Conservation (phyloP, 495 filamentous ascomycete genomes). For the Arthonia radiata region DNA sequence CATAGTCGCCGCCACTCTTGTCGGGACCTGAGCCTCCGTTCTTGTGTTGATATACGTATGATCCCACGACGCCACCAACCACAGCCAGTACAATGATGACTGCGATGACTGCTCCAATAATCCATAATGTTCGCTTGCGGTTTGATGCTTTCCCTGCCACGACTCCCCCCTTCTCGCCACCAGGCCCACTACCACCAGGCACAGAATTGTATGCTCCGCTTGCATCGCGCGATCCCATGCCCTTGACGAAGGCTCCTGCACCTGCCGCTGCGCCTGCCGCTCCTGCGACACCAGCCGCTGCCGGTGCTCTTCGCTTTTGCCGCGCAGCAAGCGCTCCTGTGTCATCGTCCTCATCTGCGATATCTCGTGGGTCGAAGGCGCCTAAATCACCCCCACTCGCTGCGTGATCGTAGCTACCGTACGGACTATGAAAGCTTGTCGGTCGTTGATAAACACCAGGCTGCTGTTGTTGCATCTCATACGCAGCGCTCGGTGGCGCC, state of each 20-base stretch:
- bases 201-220: conserved; percentile 30
- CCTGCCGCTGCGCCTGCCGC: conserved; percentile 29
- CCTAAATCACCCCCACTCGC: conserved; percentile 17
- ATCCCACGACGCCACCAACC: conserved; percentile 54
- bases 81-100: conserved; percentile 39
- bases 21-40: conserved; percentile 1
- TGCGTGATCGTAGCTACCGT: conserved; percentile 26
- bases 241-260: conserved; percentile 21
- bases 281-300: conserved; percentile 19
- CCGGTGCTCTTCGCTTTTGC: conserved; percentile 17
- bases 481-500: too few relatives aligned
- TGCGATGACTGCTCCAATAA: conserved; percentile 34
- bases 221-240: conserved; percentile 6
- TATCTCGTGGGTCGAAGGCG: conserved; percentile 50
- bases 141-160: conserved; percentile 31
- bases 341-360: conserved; percentile 72
- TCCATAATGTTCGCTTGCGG: conserved; percentile 43
- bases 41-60: not conserved
- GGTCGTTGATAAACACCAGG: too few relatives aligned
- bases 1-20: conserved; percentile 37
- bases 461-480: too few relatives aligned
- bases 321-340: conserved; percentile 24
- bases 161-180: conserved; percentile 15
- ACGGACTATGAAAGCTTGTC: too few relatives aligned
- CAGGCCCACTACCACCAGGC: conserved; percentile 14